Evolutionary conservation across 768 basidiomycete genomes (phyloP).

Genomic region (Hydnomerulius pinastri): DNA sequence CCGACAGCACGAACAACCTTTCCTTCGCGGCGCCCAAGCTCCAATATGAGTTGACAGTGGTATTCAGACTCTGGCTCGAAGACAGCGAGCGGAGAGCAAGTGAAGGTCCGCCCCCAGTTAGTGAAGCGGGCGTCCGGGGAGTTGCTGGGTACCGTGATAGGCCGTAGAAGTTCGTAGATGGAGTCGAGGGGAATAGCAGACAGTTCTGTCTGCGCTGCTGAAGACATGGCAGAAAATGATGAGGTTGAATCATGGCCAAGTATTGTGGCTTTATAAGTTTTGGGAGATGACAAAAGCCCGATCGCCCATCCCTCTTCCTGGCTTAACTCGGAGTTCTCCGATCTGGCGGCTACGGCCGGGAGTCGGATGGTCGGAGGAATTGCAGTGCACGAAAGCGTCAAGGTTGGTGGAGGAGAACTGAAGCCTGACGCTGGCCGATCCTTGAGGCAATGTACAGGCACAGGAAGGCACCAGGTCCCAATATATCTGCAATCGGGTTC

Average conservation of each 20-base stretch:
- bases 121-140: conserved; percentile 52
- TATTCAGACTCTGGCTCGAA: conserved; percentile 74
- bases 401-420: conserved; percentile 9
- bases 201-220: conserved; percentile 32
- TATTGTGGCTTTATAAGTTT: conserved; percentile 31
- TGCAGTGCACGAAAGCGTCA: conserved; percentile 6
- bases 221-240: conserved; percentile 37
- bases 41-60: conserved; percentile 75
- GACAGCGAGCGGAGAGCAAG: conserved; percentile 64
- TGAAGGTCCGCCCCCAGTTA: conserved; percentile 88
- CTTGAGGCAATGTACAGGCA: conserved; percentile 12
- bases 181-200: conserved; percentile 43
- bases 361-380: background rate
- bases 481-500: conserved; percentile 7
- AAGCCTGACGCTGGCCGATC: conserved; percentile 3
- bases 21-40: conserved; percentile 74
- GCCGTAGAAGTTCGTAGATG: conserved; percentile 55
- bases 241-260: conserved; percentile 33
- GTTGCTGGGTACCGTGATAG: conserved; percentile 50
- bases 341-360: conserved; percentile 16
- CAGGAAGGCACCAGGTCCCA: conserved; percentile 11
- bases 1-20: conserved; percentile 80
- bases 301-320: conserved; percentile 28
- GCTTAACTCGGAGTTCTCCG: conserved; percentile 13
- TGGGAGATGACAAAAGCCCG: conserved; percentile 24